Percentiles rank a stretch among this genome's conserved stretches.
phyloP scores from a whole-genome alignment of 371 early-diverging fungal species.

The Mucor piriformis region DNA sequence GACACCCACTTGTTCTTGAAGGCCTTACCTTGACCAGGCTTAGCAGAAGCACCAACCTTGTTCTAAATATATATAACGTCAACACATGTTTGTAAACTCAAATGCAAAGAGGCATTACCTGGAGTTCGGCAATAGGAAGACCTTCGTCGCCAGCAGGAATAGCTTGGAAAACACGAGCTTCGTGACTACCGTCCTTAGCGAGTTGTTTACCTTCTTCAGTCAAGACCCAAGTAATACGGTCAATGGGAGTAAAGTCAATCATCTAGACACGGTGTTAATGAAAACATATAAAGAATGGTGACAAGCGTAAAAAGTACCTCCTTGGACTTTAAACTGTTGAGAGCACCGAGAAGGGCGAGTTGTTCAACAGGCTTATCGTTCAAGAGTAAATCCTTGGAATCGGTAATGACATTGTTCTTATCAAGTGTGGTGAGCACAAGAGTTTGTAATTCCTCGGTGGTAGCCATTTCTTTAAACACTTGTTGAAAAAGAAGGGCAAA shows the following conservation, averaged over 20 bases:
- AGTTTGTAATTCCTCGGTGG: conserved; percentile 65
- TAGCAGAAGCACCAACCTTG: conserved; percentile 76
- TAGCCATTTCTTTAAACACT: conserved; percentile 19
- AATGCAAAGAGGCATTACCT: too few relatives aligned
- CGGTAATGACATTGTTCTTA: conserved; percentile 59
- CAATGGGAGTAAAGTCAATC: conserved; percentile 81
- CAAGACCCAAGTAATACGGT: conserved; percentile 78
- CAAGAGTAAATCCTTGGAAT: conserved; percentile 64
- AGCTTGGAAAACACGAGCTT: conserved; percentile 91
- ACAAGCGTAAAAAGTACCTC: conserved; percentile 62
- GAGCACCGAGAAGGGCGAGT: conserved; percentile 76
- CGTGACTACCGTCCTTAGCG: conserved; percentile 88
- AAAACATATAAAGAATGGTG: background rate
- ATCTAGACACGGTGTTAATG: conserved; percentile 68
- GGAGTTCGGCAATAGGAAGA: conserved; percentile 80
- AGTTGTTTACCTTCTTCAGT: conserved; percentile 89
- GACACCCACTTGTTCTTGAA: conserved; percentile 97
- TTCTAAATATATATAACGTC: too few relatives aligned
- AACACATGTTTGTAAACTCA: too few relatives aligned
- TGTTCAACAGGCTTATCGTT: conserved; percentile 67
- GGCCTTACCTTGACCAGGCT: conserved; percentile 93
- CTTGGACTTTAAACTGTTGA: conserved; percentile 84
- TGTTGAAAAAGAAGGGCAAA: background rate
- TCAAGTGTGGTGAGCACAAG: conserved; percentile 72
- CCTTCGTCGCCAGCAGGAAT: conserved; percentile 84